Percentiles rank a stretch among this genome's conserved stretches.
These are phyloP conservation scores for Saturnispora mendoncae DNA, from an alignment of 805 yeast species.

Conservation along the genomic window DNA sequence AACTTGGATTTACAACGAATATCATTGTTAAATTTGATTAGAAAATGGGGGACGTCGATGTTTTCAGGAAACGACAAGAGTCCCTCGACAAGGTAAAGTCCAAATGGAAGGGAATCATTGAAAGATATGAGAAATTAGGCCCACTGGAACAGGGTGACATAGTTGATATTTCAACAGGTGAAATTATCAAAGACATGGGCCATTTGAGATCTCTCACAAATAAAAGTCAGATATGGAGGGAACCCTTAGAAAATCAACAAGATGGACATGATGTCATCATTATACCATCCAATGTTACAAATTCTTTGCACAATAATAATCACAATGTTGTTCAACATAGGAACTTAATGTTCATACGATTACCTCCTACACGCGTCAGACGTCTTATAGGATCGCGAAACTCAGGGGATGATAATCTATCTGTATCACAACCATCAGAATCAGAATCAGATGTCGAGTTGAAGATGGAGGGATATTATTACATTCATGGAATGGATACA, in stretches of 20 bases:
- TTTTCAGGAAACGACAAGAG: conserved; percentile 2
- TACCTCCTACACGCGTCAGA: neutral
- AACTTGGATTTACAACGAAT: no score
- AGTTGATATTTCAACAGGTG: conserved; percentile 57
- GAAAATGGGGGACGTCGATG: neutral
- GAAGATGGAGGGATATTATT: conserved; percentile 4
- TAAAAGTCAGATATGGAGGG: conserved; percentile 30
- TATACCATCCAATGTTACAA: neutral
- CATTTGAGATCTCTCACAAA: conserved; percentile 44
- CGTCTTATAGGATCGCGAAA: neutral
- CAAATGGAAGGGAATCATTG: conserved; percentile 45
- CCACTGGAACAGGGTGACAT: conserved; percentile 51
- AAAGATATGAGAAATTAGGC: conserved; percentile 40
- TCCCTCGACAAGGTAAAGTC: conserved; percentile 18
- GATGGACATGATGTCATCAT: neutral
- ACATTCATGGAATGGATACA: conserved; percentile 1
- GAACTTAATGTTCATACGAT: neutral
- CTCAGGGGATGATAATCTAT: conserved; percentile 1
- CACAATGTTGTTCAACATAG: neutral
- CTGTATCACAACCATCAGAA: neutral
- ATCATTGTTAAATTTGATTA: no score
- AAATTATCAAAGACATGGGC: conserved; percentile 57
- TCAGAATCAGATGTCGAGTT: conserved; percentile 5
- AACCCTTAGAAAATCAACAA: neutral
- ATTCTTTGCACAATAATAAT: no score